Conservation (phyloP, 768 basidiomycete genomes). For the Strobilomyces dryophilus region DNA sequence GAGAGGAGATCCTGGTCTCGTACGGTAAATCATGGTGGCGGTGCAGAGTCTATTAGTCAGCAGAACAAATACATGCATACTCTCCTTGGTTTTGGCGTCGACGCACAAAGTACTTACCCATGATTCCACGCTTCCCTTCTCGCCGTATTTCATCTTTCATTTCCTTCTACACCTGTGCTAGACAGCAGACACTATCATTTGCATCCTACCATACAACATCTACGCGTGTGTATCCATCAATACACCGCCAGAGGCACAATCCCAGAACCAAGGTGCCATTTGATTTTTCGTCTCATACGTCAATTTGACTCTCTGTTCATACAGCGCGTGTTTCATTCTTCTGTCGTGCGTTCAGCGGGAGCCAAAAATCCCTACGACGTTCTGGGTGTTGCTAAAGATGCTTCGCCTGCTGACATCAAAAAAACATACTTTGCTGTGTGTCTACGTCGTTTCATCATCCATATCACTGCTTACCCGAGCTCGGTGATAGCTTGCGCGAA, state of each 20-base stretch:
- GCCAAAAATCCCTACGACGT: constrained; percentile 87
- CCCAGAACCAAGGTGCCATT: constrained; percentile 39
- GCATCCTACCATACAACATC: constrained; percentile 38
- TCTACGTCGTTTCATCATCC: constrained; percentile 6
- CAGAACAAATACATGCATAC: too few relatives aligned
- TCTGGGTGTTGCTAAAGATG: constrained; percentile 84
- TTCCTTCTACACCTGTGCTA: constrained; percentile 55
- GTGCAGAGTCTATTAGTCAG: constrained; percentile 16
- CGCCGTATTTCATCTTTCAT: constrained; percentile 50
- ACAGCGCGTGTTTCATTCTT: constrained; percentile 76
- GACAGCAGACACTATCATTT: constrained; percentile 33
- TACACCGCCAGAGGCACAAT: constrained; percentile 12
- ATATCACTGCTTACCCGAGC: constrained; percentile 13
- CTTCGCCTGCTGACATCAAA: constrained; percentile 87
- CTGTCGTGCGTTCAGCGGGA: constrained; percentile 45
- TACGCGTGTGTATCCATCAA: constrained; percentile 23
- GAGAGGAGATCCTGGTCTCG: constrained; percentile 81
- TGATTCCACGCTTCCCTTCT: constrained; percentile 49
- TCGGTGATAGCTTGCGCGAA: constrained; percentile 80
- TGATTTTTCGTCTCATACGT: constrained; percentile 6
- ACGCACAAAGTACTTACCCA: constrained; percentile 14
- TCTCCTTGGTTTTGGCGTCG: constrained; percentile 4
- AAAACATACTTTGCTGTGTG: constrained; percentile 93
- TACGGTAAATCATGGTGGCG: constrained; percentile 90
- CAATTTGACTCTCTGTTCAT: constrained; percentile 18